Evolutionary conservation across 2,329 filamentous ascomycete species (phyloP).

Genomic region (Tolypocladium guangdongense): DNA sequence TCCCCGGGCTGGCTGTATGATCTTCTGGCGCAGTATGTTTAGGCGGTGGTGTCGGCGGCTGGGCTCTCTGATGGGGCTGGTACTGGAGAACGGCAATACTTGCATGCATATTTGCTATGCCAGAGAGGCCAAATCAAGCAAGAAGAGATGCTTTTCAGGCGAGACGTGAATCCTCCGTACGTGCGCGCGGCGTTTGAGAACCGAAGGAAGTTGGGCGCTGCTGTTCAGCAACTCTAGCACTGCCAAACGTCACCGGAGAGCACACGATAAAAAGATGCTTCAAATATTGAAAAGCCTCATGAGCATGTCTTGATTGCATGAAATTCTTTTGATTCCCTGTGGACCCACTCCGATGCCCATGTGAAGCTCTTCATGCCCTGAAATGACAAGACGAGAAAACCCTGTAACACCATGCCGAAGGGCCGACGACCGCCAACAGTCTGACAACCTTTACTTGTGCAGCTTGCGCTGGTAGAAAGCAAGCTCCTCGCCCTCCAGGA

Average conservation of each 20-base stretch:
- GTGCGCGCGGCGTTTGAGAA: neutral
- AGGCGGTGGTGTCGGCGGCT: neutral
- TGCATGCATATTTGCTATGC: neutral
- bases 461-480: slow-evolving; percentile 99
- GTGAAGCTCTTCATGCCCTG: slow-evolving; percentile 24
- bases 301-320: slow-evolving; percentile 16
- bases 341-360: slow-evolving; percentile 26
- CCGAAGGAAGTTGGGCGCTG: neutral
- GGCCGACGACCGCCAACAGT: slow-evolving; percentile 11
- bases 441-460: slow-evolving; percentile 66
- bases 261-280: neutral
- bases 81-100: neutral
- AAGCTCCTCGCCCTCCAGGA: slow-evolving; percentile 98
- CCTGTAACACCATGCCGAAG: slow-evolving; percentile 26
- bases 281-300: neutral
- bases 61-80: neutral
- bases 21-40: slow-evolving; percentile 3
- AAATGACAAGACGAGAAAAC: slow-evolving; percentile 24
- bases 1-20: neutral
- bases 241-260: too few species aligned
- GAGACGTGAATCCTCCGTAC: neutral
- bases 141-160: neutral
- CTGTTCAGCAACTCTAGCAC: too few species aligned
- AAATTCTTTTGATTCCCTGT: slow-evolving; percentile 26
- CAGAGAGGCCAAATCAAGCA: slow-evolving; percentile 10